Evolutionary conservation across 2,329 filamentous ascomycete species (phyloP).

Genomic region (Arthrobotrys musiformis): DNA sequence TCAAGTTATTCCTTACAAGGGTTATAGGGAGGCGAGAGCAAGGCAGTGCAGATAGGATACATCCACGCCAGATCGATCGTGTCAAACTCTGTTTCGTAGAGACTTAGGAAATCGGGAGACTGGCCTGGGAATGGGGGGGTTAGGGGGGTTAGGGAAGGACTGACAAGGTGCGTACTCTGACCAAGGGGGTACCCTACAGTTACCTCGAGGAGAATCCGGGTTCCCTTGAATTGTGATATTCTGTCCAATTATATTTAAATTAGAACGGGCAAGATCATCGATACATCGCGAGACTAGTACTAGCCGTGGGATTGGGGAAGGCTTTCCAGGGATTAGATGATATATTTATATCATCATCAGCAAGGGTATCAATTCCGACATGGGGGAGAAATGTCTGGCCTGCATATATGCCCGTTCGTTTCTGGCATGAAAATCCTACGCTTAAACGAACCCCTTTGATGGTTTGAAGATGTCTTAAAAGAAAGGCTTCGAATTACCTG

Average conservation of each 20-base stretch:
- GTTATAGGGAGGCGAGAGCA: conserved; percentile 1
- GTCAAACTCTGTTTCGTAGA: conserved; percentile 41
- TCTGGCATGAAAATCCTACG: conserved; percentile 24
- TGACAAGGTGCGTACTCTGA: neutral
- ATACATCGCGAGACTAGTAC: neutral
- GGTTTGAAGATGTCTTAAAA: conserved; percentile 41
- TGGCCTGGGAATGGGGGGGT: neutral
- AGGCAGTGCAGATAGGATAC: conserved; percentile 15
- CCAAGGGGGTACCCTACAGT: neutral
- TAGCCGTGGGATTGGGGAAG: conserved; percentile 19
- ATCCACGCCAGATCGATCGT: conserved; percentile 37
- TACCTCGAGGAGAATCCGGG: neutral
- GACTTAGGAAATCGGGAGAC: conserved; percentile 2
- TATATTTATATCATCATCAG: conserved; percentile 14
- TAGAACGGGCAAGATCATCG: neutral
- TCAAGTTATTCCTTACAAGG: neutral
- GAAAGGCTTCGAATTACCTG: neutral
- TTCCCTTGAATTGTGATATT: conserved; percentile 1
- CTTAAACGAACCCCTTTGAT: conserved; percentile 1
- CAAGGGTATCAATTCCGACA: neutral
- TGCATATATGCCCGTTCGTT: conserved; percentile 30
- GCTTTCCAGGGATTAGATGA: conserved; percentile 3
- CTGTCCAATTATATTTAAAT: neutral
- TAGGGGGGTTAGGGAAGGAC: neutral
- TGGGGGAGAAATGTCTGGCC: neutral